Percentiles rank a stretch among this genome's conserved stretches.
These are phyloP conservation scores for Diversispora eburnea DNA, from an alignment of 192 early-diverging fungal species.

Conservation along the genomic window DNA sequence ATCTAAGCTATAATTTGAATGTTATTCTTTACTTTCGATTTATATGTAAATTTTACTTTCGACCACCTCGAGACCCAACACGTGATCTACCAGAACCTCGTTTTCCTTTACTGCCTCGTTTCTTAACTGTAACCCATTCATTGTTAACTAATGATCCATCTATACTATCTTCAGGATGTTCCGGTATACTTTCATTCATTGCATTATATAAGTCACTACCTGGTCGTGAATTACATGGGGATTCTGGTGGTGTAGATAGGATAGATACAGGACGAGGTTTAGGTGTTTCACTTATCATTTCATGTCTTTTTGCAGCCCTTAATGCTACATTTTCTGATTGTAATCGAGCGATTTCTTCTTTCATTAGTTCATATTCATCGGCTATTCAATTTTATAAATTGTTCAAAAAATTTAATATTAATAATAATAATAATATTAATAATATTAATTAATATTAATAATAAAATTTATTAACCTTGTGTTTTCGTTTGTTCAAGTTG, in stretches of 20 bases:
- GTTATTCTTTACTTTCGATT: too few relatives aligned
- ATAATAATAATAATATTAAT: background rate
- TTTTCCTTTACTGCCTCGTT: constrained; percentile 3
- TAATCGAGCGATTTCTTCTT: constrained; percentile 12
- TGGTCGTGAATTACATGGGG: constrained; percentile 7
- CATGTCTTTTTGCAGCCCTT: background rate
- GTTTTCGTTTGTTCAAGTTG: constrained; percentile 11
- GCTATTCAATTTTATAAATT: background rate
- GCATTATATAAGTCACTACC: background rate
- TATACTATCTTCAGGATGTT: background rate
- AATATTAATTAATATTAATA: background rate
- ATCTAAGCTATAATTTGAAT: too few relatives aligned
- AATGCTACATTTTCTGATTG: background rate
- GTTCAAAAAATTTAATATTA: background rate
- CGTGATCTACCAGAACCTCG: background rate
- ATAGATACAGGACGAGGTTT: background rate
- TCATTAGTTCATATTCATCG: constrained; percentile 5
- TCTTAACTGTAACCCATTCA: constrained; percentile 13
- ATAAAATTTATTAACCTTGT: background rate
- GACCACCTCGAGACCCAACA: background rate
- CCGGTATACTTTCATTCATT: background rate
- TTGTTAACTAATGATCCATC: background rate
- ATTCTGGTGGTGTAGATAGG: constrained; percentile 14
- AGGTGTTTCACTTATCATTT: background rate
- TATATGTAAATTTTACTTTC: background rate